A percentile compares a stretch with the other conserved stretches of the same genome.
Conservation (phyloP, 257 asterid genomes). For the Solanum pinnatisectum region DNA sequence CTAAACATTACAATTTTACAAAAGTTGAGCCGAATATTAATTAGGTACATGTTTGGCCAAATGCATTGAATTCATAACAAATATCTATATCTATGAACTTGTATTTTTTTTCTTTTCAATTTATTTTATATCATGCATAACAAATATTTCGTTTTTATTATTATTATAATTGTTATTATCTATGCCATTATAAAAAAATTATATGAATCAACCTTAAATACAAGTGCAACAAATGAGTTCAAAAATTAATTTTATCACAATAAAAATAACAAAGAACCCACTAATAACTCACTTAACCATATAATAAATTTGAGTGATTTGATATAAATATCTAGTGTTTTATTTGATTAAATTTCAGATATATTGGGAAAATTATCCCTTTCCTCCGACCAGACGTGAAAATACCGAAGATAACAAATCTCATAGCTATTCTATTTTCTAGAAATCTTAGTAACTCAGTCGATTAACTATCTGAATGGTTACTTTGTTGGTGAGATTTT, state of each 20-base stretch:
- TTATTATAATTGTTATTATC: neutral
- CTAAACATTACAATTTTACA: too few species aligned
- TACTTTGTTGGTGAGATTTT: neutral
- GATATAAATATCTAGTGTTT: neutral
- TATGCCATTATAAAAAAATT: neutral
- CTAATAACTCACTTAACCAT: neutral
- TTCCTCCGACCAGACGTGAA: neutral
- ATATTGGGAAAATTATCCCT: neutral
- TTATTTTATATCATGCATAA: neutral
- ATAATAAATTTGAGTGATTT: neutral
- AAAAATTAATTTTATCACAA: neutral
- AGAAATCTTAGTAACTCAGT: neutral
- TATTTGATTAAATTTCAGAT: neutral
- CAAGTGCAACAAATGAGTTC: neutral
- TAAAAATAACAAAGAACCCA: neutral
- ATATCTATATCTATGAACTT: too few species aligned
- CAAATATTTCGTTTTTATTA: too few species aligned
- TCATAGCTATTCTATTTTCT: neutral
- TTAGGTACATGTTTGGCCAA: too few species aligned
- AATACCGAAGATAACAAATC: neutral
- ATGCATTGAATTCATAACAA: too few species aligned
- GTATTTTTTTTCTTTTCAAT: neutral
- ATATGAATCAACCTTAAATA: neutral
- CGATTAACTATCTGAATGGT: neutral
- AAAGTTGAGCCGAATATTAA: too few species aligned